Base-by-base conservation (phyloP, 768 basidiomycete genomes). In the Russula virescens region DNA sequence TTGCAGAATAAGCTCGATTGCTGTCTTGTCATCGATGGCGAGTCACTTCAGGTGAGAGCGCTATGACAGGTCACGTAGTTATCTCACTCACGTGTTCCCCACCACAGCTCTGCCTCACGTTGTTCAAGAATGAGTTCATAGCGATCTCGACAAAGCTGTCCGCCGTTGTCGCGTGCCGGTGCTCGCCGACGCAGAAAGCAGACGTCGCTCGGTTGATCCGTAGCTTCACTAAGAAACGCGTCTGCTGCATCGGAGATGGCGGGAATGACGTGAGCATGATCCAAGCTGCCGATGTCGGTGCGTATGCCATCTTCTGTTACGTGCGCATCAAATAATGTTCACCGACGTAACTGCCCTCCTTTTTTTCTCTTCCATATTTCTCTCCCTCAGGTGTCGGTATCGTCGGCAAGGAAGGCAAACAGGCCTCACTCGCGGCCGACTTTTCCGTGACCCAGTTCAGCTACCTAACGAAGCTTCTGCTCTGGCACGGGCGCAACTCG, bases 261-360 rank as follows among this genome's bases (percentile, higher is more conserved):
- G 97, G 97, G 5, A 99, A 99, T 73, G 97, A 99, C 72, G 97
- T 99, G 65, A 94, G 91, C 73, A 99, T 99, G 97, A 99, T 99
- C 64, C 97, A 98, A 71, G 97, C 97, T 1, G 97, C 97, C 2
- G 94, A 98, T 70, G 94, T 99, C 62, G 96, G 94, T 94, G 52
- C 72, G 93, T 85, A 5, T 23, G 11, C 59, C 21, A 19, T 47
- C n/a, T 19, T 19, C 4, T 48, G 11, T 48, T 49, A 16, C 5
- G 25, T 16, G 21, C 14, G 38, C 11, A 11, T 11, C 5, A 40
- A 6, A 11, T 13, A 16, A 40, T 19, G 25, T 1, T 48, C 18
- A 40, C 11, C 42, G 31, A 79, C 75, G 74, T 48, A 38, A 38
- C 38, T 18, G 3, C 38, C 38, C n/a, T n/a, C n/a, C n/a, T n/a